phyloP scores from a whole-genome alignment of 2,329 filamentous ascomycete species.

The Fusarium equiseti region DNA sequence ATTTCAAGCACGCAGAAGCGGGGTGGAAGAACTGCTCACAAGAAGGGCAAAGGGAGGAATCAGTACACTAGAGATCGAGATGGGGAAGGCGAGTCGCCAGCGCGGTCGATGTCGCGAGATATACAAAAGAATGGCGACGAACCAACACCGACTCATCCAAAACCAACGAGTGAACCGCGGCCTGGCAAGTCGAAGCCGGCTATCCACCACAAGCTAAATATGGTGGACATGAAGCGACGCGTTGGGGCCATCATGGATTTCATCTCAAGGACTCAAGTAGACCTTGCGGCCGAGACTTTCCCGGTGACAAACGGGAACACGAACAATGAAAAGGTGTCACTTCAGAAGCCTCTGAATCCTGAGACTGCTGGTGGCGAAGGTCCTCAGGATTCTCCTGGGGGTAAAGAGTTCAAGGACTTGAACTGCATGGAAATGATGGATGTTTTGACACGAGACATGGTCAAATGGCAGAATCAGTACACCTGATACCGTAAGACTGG shows the following conservation, averaged over 20 bases:
- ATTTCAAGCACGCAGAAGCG: conserved; percentile 68
- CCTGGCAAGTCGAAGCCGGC: conserved; percentile 64
- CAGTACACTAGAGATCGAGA: conserved; percentile 86
- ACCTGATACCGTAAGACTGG: conserved; percentile 46
- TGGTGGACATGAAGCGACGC: conserved; percentile 89
- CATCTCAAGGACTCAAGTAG: conserved; percentile 88
- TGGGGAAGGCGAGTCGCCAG: conserved; percentile 67
- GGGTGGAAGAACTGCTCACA: conserved; percentile 69
- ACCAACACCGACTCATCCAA: conserved; percentile 52
- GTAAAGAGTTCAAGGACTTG: conserved; percentile 77
- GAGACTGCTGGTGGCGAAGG: conserved; percentile 44
- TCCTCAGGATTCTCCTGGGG: conserved; percentile 40
- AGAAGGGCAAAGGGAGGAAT: conserved; percentile 79
- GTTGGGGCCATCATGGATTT: conserved; percentile 89
- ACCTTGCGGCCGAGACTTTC: conserved; percentile 77
- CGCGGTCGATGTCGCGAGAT: conserved; percentile 67
- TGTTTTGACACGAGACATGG: conserved; percentile 79
- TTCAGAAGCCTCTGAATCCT: conserved; percentile 53
- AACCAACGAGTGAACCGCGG: conserved; percentile 62
- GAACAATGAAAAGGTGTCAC: conserved; percentile 56
- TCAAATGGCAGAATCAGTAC: conserved; percentile 87
- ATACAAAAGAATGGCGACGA: conserved; percentile 55
- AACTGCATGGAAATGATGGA: conserved; percentile 93
- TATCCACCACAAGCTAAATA: conserved; percentile 77
- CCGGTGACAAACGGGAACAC: conserved; percentile 58